These are phyloP conservation scores for Acanthamoeba lenticulata DNA, from an alignment of 208 protist species.

Conservation along the genomic window DNA sequence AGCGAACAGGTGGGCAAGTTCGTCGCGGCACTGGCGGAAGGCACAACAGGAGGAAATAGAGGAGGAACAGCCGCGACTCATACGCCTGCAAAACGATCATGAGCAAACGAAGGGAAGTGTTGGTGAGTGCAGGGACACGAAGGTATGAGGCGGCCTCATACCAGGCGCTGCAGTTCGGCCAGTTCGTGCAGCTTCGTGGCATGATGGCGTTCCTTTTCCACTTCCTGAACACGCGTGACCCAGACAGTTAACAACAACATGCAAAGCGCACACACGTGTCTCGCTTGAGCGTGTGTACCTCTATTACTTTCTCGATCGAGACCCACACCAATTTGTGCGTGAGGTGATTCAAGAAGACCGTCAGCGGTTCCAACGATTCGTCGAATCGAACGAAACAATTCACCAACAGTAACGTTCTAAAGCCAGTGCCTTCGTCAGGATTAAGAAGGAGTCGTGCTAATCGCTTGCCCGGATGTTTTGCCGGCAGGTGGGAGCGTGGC, in stretches of 20 bases:
- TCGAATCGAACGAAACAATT: background rate
- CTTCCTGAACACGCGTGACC: background rate
- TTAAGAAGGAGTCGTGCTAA: background rate
- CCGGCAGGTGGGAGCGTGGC: background rate
- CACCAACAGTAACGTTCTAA: background rate
- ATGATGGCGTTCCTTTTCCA: background rate
- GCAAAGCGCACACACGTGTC: too few species aligned
- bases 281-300: background rate
- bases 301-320: background rate
- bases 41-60: background rate
- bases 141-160: background rate
- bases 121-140: background rate
- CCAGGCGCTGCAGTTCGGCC: background rate
- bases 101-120: background rate
- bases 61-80: background rate
- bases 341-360: background rate
- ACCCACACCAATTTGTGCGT: slow-evolving; percentile 16
- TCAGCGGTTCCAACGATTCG: background rate
- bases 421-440: background rate
- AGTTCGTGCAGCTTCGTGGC: background rate
- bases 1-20: too few species aligned
- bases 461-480: background rate
- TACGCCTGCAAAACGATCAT: background rate
- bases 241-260: too few species aligned
- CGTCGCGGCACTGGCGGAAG: background rate